Percentiles rank a stretch among this genome's conserved stretches.
Conservation (phyloP, 2,329 filamentous ascomycete species). For the Biscogniauxia marginata region DNA sequence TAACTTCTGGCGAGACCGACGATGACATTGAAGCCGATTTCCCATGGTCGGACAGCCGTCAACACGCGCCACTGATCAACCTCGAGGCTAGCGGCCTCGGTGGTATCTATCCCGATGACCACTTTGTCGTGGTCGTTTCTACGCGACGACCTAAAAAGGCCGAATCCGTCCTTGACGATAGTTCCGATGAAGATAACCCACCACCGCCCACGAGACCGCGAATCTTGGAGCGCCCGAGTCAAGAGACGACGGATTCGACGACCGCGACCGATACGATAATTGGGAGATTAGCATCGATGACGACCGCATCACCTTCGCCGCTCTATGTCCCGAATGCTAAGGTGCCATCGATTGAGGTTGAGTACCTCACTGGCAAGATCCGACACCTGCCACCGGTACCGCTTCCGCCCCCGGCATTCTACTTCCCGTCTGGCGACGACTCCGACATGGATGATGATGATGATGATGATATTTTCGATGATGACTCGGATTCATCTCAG, state of each 20-base stretch:
- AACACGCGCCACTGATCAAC: slow-evolving; percentile 37
- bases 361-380: slow-evolving; percentile 45
- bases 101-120: slow-evolving; percentile 61
- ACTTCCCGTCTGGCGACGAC: slow-evolving; percentile 47
- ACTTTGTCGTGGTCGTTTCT: slow-evolving; percentile 57
- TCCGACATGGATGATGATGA: slow-evolving; percentile 24
- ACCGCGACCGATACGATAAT: slow-evolving; percentile 42
- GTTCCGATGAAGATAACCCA: slow-evolving; percentile 10
- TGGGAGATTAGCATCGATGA: slow-evolving; percentile 41
- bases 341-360: slow-evolving; percentile 36
- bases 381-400: slow-evolving; percentile 46
- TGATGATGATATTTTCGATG: slow-evolving; percentile 13
- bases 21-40: slow-evolving; percentile 46
- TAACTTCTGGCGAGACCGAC: slow-evolving; percentile 34
- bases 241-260: slow-evolving; percentile 20
- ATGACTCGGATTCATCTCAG: slow-evolving; percentile 14
- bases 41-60: slow-evolving; percentile 44
- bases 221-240: slow-evolving; percentile 7
- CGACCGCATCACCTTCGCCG: slow-evolving; percentile 37
- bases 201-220: slow-evolving; percentile 2
- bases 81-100: slow-evolving; percentile 60
- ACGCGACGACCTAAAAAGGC: slow-evolving; percentile 42
- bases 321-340: neutral
- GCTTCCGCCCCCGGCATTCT: slow-evolving; percentile 53
- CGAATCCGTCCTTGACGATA: slow-evolving; percentile 1